phyloP scores from a whole-genome alignment of 75 land plant genomes.

The Pseudotsuga menziesii region DNA sequence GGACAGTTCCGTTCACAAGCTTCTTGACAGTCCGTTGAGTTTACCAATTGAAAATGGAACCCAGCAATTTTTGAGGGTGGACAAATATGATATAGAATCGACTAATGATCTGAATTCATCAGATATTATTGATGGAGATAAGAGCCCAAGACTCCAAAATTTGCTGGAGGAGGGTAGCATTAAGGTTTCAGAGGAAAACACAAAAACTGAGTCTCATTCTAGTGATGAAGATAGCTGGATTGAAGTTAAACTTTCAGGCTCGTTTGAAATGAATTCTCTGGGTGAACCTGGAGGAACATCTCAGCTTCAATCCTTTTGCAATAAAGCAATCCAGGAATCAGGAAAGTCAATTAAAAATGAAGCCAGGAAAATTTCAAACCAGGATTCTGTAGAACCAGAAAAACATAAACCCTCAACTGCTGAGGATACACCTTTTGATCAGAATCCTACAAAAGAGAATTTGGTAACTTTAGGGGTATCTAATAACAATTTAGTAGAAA shows the following conservation, averaged over 20 bases:
- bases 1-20: not conserved
- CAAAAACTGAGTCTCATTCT: not conserved
- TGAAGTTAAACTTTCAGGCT: slow-evolving; percentile 2
- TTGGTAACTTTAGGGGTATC: not conserved
- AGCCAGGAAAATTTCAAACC: not conserved
- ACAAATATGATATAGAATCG: not conserved
- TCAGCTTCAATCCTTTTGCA: not conserved
- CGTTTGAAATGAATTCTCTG: not conserved
- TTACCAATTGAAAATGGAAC: not conserved
- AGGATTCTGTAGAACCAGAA: not conserved
- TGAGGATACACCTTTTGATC: not conserved
- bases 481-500: not conserved
- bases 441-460: not conserved
- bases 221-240: slow-evolving; percentile 9
- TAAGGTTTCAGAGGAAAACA: not conserved
- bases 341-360: not conserved
- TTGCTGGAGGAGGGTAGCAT: not conserved
- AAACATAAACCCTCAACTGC: not conserved
- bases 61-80: not conserved
- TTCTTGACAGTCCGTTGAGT: not conserved
- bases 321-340: not conserved
- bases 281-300: not conserved
- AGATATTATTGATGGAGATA: slow-evolving; percentile 4
- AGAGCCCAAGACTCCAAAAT: not conserved
- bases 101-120: not conserved